A percentile compares a stretch with the other conserved stretches of the same genome.
These are phyloP conservation scores for Mortierella claussenii DNA, from an alignment of 192 early-diverging fungal species.

Conservation along the genomic window DNA sequence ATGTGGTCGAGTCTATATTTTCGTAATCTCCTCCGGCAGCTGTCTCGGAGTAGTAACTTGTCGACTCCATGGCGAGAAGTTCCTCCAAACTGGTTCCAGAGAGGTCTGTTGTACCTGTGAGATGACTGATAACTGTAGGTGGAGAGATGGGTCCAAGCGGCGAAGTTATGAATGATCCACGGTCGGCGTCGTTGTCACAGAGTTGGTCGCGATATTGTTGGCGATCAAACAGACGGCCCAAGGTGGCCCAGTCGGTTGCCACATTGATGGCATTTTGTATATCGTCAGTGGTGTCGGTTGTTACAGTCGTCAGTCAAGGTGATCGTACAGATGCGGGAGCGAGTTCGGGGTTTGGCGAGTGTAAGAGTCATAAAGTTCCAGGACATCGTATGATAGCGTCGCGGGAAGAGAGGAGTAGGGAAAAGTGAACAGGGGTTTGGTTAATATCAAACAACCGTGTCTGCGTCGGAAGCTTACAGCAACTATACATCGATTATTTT, in stretches of 20 bases:
- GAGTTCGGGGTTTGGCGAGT: no score
- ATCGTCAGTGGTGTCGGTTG: no score
- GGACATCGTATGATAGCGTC: background rate
- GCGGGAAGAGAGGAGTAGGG: background rate
- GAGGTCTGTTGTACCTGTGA: conserved; percentile 19
- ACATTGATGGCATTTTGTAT: no score
- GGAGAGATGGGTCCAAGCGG: background rate
- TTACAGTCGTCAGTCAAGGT: no score
- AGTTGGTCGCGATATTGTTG: no score
- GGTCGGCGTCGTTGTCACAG: no score
- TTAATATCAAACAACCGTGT: conserved; percentile 8
- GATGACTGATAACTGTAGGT: conserved; percentile 15
- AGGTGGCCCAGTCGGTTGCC: no score
- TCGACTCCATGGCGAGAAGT: conserved; percentile 16
- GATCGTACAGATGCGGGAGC: background rate
- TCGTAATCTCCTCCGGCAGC: background rate
- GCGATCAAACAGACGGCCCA: no score
- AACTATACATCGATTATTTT: no score
- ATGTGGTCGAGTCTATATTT: conserved; percentile 11
- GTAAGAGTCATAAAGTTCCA: no score
- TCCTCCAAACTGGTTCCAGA: conserved; percentile 26
- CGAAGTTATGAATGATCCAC: no score
- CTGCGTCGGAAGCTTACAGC: background rate
- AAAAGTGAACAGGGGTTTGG: background rate
- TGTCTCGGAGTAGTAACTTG: conserved; percentile 6